Evolutionary conservation across 2,329 filamentous ascomycete species (phyloP), one percentile per base, ranked within the genome.

Genomic region (Penicillium hordei): DNA sequence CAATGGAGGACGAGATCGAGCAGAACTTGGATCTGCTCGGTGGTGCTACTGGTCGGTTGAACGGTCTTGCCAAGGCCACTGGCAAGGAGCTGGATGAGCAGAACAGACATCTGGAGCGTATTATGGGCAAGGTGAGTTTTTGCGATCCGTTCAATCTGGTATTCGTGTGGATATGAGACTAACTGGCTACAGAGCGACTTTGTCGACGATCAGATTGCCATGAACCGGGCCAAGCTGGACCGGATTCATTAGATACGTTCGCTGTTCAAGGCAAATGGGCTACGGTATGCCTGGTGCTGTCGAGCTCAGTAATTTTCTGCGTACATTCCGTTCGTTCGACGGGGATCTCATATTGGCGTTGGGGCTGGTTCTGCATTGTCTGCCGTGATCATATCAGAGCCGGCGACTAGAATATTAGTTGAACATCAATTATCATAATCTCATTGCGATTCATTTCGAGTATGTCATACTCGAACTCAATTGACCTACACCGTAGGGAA

Each of bases 161-260:
- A 21, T 12, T 27, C 3, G 21, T 12, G 12, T 39, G 25, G 5
- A 40, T 12, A 34, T 13, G 34, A 52, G 53, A 52, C 70, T 74
- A 65, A 75, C 55, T 60, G 45, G 29, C 61, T 48, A 27, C 73
- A 91, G 90, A 93, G 88, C 76, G 91, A 96, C 72, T 83, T 82
- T 66, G 90, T 96, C 65, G 89, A 92, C 74, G 89, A 93, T 65
- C 85, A 89, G 70, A 90, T 93, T 68, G 86, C 86, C 58, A 86
- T 91, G 83, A 93, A 93, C 79, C 82, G 89, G 63, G 86, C 88
- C 68, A 83, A 86, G 65, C 73, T 92, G 73, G 86, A 89, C 68
- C 82, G 87, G 38, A 78, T 78, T 59, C 74, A 65, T 62, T 78
- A 72, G 60, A 43, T 19, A n/a, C 9, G 12, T 40, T 39, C 10